Evolutionary conservation across 2,329 filamentous ascomycete species (phyloP).

Genomic region (Alternaria angustiovoidea): DNA sequence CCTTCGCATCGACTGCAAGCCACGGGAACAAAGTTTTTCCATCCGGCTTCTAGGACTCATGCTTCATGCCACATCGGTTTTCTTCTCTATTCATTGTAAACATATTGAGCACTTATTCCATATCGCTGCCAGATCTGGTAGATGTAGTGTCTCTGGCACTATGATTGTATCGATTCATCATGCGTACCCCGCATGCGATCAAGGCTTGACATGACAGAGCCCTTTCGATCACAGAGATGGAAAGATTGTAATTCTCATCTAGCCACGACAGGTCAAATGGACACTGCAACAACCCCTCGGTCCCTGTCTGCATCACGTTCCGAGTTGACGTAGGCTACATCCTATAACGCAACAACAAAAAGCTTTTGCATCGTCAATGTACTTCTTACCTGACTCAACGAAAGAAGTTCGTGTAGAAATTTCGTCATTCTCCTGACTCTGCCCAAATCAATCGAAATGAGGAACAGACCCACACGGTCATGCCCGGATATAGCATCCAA

Average conservation of each 20-base stretch:
- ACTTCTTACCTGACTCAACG: background rate
- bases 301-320: background rate
- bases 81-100: background rate
- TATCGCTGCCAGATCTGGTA: background rate
- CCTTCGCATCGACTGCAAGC: constrained; percentile 13
- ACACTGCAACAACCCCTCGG: no score
- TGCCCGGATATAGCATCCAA: constrained; percentile 4
- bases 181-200: background rate
- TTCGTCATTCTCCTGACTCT: constrained; percentile 2
- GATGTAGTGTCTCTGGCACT: background rate
- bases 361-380: background rate
- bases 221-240: background rate
- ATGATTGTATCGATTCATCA: background rate
- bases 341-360: background rate
- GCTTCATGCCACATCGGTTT: background rate
- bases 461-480: constrained; percentile 4
- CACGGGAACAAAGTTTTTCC: constrained; percentile 24
- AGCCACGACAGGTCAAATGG: no score
- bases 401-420: background rate
- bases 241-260: no score
- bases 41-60: constrained; percentile 3
- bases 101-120: background rate
- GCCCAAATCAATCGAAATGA: background rate
- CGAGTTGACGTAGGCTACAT: background rate
- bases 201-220: no score